These are phyloP conservation scores for Solanum pimpinellifolium DNA, from an alignment of 257 asterid genomes.

Conservation along the genomic window DNA sequence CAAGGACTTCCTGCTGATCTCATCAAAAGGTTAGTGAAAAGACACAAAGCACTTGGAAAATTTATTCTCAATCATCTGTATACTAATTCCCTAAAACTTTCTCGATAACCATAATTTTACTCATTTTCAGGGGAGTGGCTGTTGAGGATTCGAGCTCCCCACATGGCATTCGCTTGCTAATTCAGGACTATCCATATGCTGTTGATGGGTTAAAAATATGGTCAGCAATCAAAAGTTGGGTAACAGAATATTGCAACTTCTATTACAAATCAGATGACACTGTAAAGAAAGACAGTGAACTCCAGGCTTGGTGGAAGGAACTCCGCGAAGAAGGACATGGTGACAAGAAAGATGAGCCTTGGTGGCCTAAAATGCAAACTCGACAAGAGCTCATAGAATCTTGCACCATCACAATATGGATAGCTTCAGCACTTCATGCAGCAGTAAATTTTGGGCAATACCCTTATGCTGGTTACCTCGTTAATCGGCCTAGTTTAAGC, in stretches of 20 bases:
- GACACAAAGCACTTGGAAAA: not conserved
- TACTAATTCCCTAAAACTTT: not conserved
- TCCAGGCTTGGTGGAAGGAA: conserved; percentile 79
- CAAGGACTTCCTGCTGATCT: conserved; percentile 30
- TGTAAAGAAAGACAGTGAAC: conserved; percentile 39
- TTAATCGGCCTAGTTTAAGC: conserved; percentile 58
- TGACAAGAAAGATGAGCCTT: conserved; percentile 53
- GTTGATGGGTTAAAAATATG: conserved; percentile 76
- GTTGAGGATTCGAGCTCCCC: conserved; percentile 41
- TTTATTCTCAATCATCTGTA: not conserved
- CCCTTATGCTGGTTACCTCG: conserved; percentile 58
- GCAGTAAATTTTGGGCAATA: conserved; percentile 69
- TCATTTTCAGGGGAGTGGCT: conserved; percentile 45
- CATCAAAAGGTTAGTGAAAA: conserved; percentile 14
- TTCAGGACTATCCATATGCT: conserved; percentile 67
- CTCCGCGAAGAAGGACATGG: conserved; percentile 53
- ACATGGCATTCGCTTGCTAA: conserved; percentile 53
- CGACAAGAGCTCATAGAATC: conserved; percentile 33
- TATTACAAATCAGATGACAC: conserved; percentile 44
- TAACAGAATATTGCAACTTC: conserved; percentile 41
- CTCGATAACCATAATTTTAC: not conserved
- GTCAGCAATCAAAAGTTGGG: conserved; percentile 76
- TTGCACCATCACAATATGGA: conserved; percentile 68
- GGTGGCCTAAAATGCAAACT: conserved; percentile 79
- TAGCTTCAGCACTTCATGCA: conserved; percentile 79